Evolutionary conservation across 345 rosid species (phyloP), one percentile per base, ranked within the genome.

Genomic region (Melastoma malabathricum): DNA sequence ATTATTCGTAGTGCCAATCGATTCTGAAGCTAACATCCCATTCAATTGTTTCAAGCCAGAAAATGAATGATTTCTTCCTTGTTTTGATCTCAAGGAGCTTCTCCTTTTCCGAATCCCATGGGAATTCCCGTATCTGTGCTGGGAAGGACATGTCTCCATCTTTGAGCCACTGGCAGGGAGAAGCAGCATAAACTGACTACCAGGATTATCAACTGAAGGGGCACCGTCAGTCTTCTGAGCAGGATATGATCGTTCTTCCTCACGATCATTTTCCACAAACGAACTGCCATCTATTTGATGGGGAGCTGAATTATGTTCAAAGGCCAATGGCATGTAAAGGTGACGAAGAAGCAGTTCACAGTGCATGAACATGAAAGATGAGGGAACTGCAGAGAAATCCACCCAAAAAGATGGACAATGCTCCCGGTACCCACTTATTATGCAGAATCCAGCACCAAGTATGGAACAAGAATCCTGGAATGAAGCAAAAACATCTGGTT

Each of bases 71-170:
- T 75, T 83, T 58, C 86, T 76, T 17, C 77, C 72, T 71, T 79
- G 75, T 68, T 69, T 81, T 65, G 78, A 67, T 76, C 79, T 78
- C 20, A 76, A 49, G 0, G 92, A 78, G 52, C 94, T 93, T 68
- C 95, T 76, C 60, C 84, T 73, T 76, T 79, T 92, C 54, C 67
- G 89, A 48, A 84, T 63, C 52, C 84, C 72, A 14, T 81, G 79
- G 45, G 82, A 75, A 60, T 70, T 79, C 38, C 68, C 65, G 70
- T 62, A 59, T 64, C 75, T 80, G 62, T 62, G 55, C 43, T 72
- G 88, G 43, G 41, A 49, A 57, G 61, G 72, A 31, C 81, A 71
- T 23, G 64, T 74, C 17, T 68, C 64, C 60, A 78, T 27, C 62
- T 69, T 86, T 23, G 79, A 74, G 43, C 70, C 69, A 59, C 79